Evolutionary conservation across 2,329 filamentous ascomycete species (phyloP), one percentile per base, ranked within the genome.

Genomic region (Alternaria sp.): DNA sequence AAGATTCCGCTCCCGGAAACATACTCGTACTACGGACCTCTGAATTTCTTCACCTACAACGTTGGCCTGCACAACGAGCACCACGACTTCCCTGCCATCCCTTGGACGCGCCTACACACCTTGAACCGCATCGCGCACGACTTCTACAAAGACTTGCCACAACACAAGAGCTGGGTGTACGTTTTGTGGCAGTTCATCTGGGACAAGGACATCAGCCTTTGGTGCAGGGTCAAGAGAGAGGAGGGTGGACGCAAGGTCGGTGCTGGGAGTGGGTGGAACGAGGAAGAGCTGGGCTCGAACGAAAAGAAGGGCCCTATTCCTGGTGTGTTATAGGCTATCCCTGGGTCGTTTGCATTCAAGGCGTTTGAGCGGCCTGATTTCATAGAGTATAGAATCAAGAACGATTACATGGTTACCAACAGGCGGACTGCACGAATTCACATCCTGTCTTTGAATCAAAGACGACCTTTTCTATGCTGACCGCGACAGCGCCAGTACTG

Each of bases 31-130:
- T 99, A 99, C 78, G 95, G 95, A 0, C 88, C 91, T 0, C 86
- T 98, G 67, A 99, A 99, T 82, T 81, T 93, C 72, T 81, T 99
- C 51, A 97, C 94, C 1, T 99, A 98, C 85, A 99, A 99, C 72
- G 95, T 99, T 46, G 95, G 95, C 54, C 83, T 97, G 74, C 95
- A 99, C 84, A 99, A 99, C 78, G 95, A 99, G 84, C 95, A 99
- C 81, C 95, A 99, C 79, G 95, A 99, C 80, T 99, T 99, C 82
- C 95, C 95, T 11, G 95, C 95, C 49, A 88, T 99, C 48, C 94
- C 95, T 0, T 99, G 95, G 95, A 97, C 93, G 10, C 86, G 91
- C 32, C 85, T 99, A 40, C 91, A 90, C 56, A 85, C 85, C 74
- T 84, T 99, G 55, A 89, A 94, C 74, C 82, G 88, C 65, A 91